Evolutionary conservation across 140 eudicot genomes (phyloP).

Genomic region (Senecio squalidus): DNA sequence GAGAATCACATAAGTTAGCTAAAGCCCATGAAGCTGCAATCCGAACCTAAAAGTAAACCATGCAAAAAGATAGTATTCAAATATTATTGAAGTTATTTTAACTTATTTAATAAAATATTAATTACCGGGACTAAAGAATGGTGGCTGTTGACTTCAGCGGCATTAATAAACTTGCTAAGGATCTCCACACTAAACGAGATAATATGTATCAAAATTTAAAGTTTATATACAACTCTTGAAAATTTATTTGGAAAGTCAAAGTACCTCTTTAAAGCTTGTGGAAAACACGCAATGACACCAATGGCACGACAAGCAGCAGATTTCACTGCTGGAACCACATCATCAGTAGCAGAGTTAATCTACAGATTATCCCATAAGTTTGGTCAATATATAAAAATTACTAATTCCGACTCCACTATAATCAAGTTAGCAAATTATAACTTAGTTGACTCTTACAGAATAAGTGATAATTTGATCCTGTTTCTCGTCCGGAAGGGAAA

Average conservation of each 20-base stretch:
- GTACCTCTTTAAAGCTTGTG: conserved; percentile 66
- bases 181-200: conserved; percentile 49
- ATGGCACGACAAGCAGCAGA: conserved; percentile 99
- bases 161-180: conserved; percentile 65
- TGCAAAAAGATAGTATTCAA: neutral
- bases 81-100: neutral
- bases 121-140: conserved; percentile 65
- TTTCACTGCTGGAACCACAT: conserved; percentile 81
- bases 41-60: conserved; percentile 64
- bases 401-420: too few relatives aligned
- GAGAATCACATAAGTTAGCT: conserved; percentile 87
- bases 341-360: conserved; percentile 69
- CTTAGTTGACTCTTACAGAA: too few relatives aligned
- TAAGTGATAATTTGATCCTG: conserved; percentile 55
- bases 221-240: neutral
- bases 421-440: too few relatives aligned
- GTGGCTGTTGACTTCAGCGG: conserved; percentile 58
- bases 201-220: conserved; percentile 1
- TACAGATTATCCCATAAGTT: conserved; percentile 23
- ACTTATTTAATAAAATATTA: neutral
- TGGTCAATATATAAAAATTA: too few relatives aligned
- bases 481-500: conserved; percentile 58
- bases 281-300: conserved; percentile 92
- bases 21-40: conserved; percentile 96
- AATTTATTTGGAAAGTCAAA: neutral